phyloP scores from a whole-genome alignment of 192 early-diverging fungal genomes.

The Gamsiella multidivaricata region DNA sequence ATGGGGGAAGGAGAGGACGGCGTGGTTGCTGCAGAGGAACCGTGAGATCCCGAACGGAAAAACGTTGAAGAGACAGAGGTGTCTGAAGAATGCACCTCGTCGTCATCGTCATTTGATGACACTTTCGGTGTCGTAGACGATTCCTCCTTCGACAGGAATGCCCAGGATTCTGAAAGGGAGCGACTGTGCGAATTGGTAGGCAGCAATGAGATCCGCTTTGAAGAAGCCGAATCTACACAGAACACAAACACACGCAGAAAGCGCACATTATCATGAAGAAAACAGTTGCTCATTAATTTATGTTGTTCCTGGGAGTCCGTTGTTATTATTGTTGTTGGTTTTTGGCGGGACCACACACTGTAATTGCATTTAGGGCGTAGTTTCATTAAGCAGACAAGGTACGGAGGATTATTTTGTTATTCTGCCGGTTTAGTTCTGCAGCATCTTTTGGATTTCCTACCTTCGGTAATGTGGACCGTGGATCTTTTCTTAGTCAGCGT shows the following conservation, averaged over 20 bases:
- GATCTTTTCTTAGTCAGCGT: conserved; percentile 18
- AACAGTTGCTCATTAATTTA: too few species aligned
- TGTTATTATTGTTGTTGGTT: too few species aligned
- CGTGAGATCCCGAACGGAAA: neutral
- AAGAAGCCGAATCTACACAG: conserved; percentile 12
- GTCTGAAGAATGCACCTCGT: neutral
- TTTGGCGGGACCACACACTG: too few species aligned
- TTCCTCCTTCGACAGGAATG: conserved; percentile 23
- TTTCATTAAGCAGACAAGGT: too few species aligned
- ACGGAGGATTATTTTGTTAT: neutral
- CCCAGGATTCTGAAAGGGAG: conserved; percentile 38
- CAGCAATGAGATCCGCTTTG: conserved; percentile 12
- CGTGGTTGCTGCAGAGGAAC: neutral
- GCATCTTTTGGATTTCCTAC: neutral
- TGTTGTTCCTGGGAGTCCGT: too few species aligned
- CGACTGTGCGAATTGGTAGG: conserved; percentile 10
- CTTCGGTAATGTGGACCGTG: conserved; percentile 27
- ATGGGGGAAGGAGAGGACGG: neutral
- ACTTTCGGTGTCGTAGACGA: neutral
- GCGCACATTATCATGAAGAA: neutral
- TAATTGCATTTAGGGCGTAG: too few species aligned
- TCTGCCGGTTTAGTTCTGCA: too few species aligned
- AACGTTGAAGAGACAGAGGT: neutral
- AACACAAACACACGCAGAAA: neutral
- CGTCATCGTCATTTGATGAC: neutral